A percentile compares a stretch with the other conserved stretches of the same genome.
These are phyloP conservation scores for Trichoderma sp. DNA, from an alignment of 2,329 filamentous ascomycete species.

Conservation along the genomic window DNA sequence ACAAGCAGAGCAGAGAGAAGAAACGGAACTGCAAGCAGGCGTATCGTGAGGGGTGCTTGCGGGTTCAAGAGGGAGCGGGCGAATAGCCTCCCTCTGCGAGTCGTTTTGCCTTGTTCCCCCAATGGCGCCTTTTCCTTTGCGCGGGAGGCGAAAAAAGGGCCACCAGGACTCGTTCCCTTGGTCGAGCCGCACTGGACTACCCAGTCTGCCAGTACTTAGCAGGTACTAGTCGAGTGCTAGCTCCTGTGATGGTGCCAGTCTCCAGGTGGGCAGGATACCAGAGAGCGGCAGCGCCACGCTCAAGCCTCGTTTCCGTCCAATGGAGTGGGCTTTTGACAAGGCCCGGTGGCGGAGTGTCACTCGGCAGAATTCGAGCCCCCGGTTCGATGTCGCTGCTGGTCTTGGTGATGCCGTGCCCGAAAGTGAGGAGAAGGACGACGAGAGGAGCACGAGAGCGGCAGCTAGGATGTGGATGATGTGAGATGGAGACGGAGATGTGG, in stretches of 20 bases:
- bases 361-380: constrained; percentile 18
- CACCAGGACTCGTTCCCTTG: not conserved
- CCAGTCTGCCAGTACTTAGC: not conserved
- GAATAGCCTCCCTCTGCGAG: not conserved
- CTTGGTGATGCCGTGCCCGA: constrained; percentile 3
- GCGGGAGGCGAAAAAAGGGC: constrained; percentile 7
- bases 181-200: not conserved
- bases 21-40: not conserved
- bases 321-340: constrained; percentile 1
- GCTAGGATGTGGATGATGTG: constrained; percentile 11
- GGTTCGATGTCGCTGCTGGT: not conserved
- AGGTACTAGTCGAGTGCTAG: constrained; percentile 10
- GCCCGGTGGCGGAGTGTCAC: constrained; percentile 15
- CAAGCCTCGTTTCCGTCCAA: constrained; percentile 2
- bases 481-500: not conserved
- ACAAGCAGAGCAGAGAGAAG: not conserved
- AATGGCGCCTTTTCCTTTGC: constrained; percentile 14
- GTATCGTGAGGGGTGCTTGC: not conserved
- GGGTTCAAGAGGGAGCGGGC: not conserved
- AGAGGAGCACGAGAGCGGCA: not conserved
- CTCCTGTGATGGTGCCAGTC: constrained; percentile 10
- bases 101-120: not conserved
- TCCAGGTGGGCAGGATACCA: not conserved
- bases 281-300: constrained; percentile 14
- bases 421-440: not conserved